A percentile compares a stretch with the other conserved stretches of the same genome.
Conservation (phyloP, 2,329 filamentous ascomycete species). For the Lachnellula cervina region DNA sequence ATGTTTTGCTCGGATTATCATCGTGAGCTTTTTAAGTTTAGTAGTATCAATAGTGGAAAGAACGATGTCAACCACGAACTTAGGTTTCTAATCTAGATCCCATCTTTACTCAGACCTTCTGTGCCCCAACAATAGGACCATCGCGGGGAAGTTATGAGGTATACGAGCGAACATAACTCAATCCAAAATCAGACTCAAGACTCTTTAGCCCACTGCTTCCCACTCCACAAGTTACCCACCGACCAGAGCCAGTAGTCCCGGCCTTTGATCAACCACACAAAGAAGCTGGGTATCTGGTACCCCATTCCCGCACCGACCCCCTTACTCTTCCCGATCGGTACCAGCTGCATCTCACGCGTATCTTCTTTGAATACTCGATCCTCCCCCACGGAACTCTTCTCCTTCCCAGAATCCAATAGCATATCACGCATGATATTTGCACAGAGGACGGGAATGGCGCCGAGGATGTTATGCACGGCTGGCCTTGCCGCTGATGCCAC, state of each 20-base stretch:
- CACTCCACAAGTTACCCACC: conserved; percentile 43
- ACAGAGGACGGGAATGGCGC: conserved; percentile 39
- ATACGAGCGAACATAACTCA: no score
- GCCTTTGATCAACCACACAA: conserved; percentile 47
- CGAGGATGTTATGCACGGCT: conserved; percentile 39
- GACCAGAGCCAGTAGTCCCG: conserved; percentile 50
- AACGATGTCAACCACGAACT: no score
- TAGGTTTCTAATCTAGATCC: no score
- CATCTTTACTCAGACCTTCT: no score
- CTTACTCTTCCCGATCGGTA: conserved; percentile 42
- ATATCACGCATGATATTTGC: conserved; percentile 47
- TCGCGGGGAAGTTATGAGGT: no score
- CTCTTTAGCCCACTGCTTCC: conserved; percentile 47
- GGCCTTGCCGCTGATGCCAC: conserved; percentile 37
- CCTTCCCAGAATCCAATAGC: conserved; percentile 32
- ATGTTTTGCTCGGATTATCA: no score
- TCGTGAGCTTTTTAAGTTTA: no score
- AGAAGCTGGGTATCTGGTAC: conserved; percentile 38
- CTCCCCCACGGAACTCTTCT: conserved; percentile 13
- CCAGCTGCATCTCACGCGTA: conserved; percentile 41
- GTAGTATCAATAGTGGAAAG: no score
- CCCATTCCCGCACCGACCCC: conserved; percentile 43
- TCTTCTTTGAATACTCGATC: conserved; percentile 40
- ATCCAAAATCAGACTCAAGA: conserved; percentile 30
- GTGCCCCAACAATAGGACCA: no score